Evolutionary conservation across 2,329 filamentous ascomycete genomes (phyloP).

Genomic region (Fusarium sacchari): DNA sequence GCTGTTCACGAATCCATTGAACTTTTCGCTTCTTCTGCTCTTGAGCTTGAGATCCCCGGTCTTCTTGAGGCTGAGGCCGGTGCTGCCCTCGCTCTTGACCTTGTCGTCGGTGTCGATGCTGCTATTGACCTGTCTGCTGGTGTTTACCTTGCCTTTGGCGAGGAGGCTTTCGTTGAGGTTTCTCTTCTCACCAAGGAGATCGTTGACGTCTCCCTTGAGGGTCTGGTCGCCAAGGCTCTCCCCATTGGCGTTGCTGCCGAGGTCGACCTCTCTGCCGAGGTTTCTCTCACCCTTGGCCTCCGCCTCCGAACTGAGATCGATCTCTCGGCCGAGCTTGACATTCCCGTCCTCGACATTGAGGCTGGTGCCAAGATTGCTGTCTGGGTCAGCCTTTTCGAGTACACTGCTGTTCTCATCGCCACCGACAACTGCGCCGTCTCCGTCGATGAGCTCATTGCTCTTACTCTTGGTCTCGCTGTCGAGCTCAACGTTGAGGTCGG

Average conservation of each 20-base stretch:
- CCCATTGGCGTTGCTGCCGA: conserved; percentile 40
- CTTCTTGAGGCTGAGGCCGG: conserved; percentile 52
- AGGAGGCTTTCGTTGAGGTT: conserved; percentile 54
- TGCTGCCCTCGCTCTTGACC: conserved; percentile 60
- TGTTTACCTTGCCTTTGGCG: conserved; percentile 59
- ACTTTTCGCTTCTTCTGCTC: conserved; percentile 55
- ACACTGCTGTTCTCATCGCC: conserved; percentile 55
- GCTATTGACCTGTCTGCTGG: conserved; percentile 60
- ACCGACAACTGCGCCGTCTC: conserved; percentile 51
- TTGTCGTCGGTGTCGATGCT: conserved; percentile 60
- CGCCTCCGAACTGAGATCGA: conserved; percentile 61
- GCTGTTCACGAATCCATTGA: conserved; percentile 62
- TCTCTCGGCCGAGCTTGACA: conserved; percentile 47
- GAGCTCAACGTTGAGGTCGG: conserved; percentile 39
- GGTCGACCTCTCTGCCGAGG: conserved; percentile 53
- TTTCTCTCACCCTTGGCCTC: conserved; percentile 59
- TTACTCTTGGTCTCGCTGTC: conserved; percentile 39
- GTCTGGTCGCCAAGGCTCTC: conserved; percentile 42
- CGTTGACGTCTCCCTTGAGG: conserved; percentile 54
- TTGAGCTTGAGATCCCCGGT: conserved; percentile 53
- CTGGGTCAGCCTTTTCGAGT: conserved; percentile 65
- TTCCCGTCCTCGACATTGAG: conserved; percentile 44
- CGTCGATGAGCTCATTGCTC: conserved; percentile 33
- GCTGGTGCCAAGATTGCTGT: conserved; percentile 57
- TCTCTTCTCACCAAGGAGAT: conserved; percentile 53